A percentile compares a stretch with the other conserved stretches of the same genome.
phyloP scores from a whole-genome alignment of 75 land plant species.

The Sequoiadendron giganteum region DNA sequence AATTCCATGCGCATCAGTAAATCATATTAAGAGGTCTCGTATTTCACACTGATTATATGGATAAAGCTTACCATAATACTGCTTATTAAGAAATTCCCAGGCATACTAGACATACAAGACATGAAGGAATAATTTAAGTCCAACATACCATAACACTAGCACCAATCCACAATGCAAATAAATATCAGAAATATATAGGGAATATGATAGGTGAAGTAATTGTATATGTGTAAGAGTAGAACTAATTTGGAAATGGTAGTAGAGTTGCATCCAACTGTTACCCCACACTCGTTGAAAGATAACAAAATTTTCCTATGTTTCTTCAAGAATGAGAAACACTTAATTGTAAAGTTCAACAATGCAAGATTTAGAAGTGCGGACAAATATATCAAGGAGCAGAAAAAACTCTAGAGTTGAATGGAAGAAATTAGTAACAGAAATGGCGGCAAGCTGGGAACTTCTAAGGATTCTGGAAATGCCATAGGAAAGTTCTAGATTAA shows the following conservation, averaged over 20 bases:
- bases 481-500: background rate
- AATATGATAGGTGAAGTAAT: background rate
- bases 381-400: too few species aligned
- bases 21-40: background rate
- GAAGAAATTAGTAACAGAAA: background rate
- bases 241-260: background rate
- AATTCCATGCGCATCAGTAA: background rate
- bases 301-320: background rate
- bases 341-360: too few species aligned
- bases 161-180: background rate
- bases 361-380: too few species aligned
- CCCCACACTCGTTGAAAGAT: background rate
- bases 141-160: background rate
- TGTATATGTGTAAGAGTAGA: background rate
- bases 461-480: background rate
- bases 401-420: too few species aligned
- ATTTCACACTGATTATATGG: background rate
- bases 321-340: too few species aligned
- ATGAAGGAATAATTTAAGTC: background rate
- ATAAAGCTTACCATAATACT: background rate
- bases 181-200: background rate
- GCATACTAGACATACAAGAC: background rate
- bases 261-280: background rate
- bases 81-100: background rate
- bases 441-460: background rate